Percentiles rank a stretch among this genome's conserved stretches.
These are phyloP conservation scores for Macrotyloma uniflorum DNA, from an alignment of 306 rosid genomes.

Conservation along the genomic window DNA sequence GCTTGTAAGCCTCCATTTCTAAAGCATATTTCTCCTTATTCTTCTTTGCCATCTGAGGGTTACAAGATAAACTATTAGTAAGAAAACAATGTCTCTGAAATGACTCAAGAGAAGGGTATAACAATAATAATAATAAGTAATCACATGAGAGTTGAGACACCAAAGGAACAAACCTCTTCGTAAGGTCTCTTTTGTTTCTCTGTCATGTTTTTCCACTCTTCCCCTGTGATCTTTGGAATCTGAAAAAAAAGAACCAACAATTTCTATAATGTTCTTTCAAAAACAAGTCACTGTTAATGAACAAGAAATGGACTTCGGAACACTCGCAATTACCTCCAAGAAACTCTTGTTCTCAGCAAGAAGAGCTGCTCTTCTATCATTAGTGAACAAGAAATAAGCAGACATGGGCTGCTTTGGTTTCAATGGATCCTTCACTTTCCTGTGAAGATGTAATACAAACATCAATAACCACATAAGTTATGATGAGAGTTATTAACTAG, in stretches of 20 bases:
- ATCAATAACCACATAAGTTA: neutral
- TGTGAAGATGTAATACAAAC: conserved; percentile 24
- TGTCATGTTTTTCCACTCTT: conserved; percentile 91
- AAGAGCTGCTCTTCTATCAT: conserved; percentile 72
- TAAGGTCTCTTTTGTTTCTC: conserved; percentile 70
- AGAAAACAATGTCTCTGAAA: conserved; percentile 3
- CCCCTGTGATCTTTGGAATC: conserved; percentile 75
- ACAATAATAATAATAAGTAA: neutral
- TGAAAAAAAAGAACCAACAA: conserved; percentile 1
- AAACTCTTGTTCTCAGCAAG: conserved; percentile 61
- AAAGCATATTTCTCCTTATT: conserved; percentile 70
- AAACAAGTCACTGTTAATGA: neutral
- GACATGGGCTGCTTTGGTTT: conserved; percentile 94
- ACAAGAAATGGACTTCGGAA: no score
- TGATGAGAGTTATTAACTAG: neutral
- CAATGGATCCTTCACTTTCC: conserved; percentile 91
- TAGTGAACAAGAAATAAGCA: conserved; percentile 74
- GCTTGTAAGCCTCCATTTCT: conserved; percentile 83
- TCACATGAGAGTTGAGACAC: neutral
- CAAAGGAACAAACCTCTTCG: conserved; percentile 61
- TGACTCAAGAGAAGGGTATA: neutral
- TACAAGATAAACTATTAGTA: neutral
- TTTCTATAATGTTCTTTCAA: neutral
- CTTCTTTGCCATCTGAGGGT: conserved; percentile 70
- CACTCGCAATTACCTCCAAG: conserved; percentile 50